Evolutionary conservation across 768 basidiomycete species (phyloP), one percentile per base, ranked within the genome.

Genomic region (Boletus speciosus): DNA sequence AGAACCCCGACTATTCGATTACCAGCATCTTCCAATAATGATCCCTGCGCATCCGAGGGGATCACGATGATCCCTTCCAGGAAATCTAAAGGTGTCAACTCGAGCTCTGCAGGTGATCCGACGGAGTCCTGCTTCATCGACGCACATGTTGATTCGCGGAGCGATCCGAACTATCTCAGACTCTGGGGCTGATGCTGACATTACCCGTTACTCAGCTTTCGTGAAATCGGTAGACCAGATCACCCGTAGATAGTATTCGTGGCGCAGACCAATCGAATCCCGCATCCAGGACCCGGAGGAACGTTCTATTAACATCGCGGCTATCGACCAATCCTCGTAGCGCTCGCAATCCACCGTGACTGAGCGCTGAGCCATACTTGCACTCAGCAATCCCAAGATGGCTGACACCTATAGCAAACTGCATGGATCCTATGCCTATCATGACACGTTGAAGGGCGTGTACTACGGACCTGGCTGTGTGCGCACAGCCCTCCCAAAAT

Each of bases 391-490:
- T 45, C 27, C n/a, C 31, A 38, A 19, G 39, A 59, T 60, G 63
- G 14, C 66, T 27, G 25, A 53, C 32, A 31, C 52, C 25, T 43
- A 34, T 46, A 54, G 27, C 37, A 35, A n/a, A 36, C 47, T 57
- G 34, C 54, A 73, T 39, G 89, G 89, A 19, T 83, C 72, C 21
- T 92, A 90, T 64, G 74, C 77, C 23, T 88, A 81, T 75, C 82
- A 81, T 0, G 81, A 86, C 60, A 82, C 84, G 1, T 74, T 91
- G 55, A 84, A 84, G 55, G 80, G 78, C 19, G 72, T 91, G 16
- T 79, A 82, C 63, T 91, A 88, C 65, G 90, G 90, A 3, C 86
- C 88, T 41, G 86, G 87, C 29, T 83, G 78, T 35, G 67, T 83
- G 36, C 73, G 66, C 47, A 83, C 80, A 0, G 84, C 85, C 11